These are phyloP conservation scores for Colletotrichum zoysiae DNA, from an alignment of 2,329 filamentous ascomycete species.

Conservation along the genomic window DNA sequence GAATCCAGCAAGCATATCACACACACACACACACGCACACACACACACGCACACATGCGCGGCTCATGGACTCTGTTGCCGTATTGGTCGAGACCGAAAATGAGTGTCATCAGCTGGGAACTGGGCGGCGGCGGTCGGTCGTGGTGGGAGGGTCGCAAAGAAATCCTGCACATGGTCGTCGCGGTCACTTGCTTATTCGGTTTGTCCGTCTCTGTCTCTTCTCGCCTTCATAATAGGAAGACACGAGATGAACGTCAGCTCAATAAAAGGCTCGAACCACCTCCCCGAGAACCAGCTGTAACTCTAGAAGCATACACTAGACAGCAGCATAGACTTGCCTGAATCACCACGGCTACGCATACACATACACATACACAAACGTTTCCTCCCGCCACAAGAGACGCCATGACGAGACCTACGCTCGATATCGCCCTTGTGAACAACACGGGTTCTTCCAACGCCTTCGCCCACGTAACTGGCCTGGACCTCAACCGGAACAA, in stretches of 20 bases:
- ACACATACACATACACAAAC: background rate
- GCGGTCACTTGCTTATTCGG: conserved; percentile 3
- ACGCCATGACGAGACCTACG: conserved; percentile 52
- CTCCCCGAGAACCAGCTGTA: background rate
- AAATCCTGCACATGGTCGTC: conserved; percentile 28
- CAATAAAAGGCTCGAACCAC: conserved; percentile 6
- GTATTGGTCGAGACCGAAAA: background rate
- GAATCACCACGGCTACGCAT: background rate
- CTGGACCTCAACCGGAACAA: conserved; percentile 70
- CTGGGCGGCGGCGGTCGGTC: conserved; percentile 4
- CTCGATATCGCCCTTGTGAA: conserved; percentile 75
- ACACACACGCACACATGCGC: conserved; percentile 13
- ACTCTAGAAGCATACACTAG: background rate
- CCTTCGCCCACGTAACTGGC: conserved; percentile 80
- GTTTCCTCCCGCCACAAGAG: background rate
- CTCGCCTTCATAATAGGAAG: background rate
- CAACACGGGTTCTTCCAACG: conserved; percentile 69
- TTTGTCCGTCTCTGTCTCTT: background rate
- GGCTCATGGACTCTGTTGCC: background rate
- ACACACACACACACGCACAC: background rate
- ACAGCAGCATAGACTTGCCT: background rate
- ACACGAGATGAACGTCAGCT: conserved; percentile 1
- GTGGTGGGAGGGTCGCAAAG: conserved; percentile 9
- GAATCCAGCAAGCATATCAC: conserved; percentile 16
- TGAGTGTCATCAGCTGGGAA: conserved; percentile 11